Percentiles rank a stretch among this genome's conserved stretches.
Evolutionary conservation across 1,284 basidiomycete genomes (phyloP).

Genomic region (Puccinia triticina): DNA sequence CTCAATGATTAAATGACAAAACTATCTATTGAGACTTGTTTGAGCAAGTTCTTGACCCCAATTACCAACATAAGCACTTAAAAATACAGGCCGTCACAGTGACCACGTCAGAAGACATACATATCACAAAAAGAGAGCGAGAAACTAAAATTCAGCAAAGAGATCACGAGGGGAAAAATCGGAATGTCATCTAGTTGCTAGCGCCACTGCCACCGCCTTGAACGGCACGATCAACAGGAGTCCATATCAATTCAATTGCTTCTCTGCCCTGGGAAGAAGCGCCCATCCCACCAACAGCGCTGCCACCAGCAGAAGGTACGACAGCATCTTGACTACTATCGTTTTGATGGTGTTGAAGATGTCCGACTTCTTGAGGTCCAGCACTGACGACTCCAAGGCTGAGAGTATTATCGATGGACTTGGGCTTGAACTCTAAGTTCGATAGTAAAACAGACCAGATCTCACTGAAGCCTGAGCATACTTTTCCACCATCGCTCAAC

Average conservation of each 20-base stretch:
- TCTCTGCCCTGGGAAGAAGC: slow-evolving; percentile 7
- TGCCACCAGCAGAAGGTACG: neutral
- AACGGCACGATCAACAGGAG: neutral
- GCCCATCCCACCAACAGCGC: slow-evolving; percentile 7
- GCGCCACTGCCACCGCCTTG: slow-evolving; percentile 9
- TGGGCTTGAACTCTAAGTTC: slow-evolving; percentile 33
- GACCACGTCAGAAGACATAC: neutral
- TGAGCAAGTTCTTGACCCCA: neutral
- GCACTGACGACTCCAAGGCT: slow-evolving; percentile 1
- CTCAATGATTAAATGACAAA: neutral
- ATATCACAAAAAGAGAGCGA: neutral
- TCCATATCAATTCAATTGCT: slow-evolving; percentile 15
- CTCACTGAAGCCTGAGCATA: slow-evolving; percentile 36
- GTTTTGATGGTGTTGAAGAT: slow-evolving; percentile 16
- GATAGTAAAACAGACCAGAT: slow-evolving; percentile 39
- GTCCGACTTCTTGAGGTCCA: neutral
- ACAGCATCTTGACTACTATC: slow-evolving; percentile 10
- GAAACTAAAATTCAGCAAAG: neutral
- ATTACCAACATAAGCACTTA: neutral
- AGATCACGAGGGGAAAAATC: neutral
- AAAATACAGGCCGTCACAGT: neutral
- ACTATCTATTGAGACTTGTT: neutral
- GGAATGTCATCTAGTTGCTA: neutral
- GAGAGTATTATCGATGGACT: slow-evolving; percentile 4
- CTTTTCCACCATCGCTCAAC: slow-evolving; percentile 33